phyloP scores from a whole-genome alignment of 306 rosid species.

The barrel medic (Medicago truncatula) region MtrunA17r5.0-ANR NC_053044.1:11420001-11420500 shows the following conservation, averaged over 20 bases:
- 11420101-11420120: slow-evolving; percentile 40
- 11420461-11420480: slow-evolving; percentile 31
- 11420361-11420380: not conserved
- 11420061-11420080: not conserved
- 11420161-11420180: slow-evolving; percentile 47
- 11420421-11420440: slow-evolving; percentile 62
- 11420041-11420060: not conserved
- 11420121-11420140: slow-evolving; percentile 32
- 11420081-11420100: slow-evolving; percentile 1
- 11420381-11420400: slow-evolving; percentile 38
- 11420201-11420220: slow-evolving; percentile 87
- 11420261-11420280: slow-evolving; percentile 45
- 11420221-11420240: slow-evolving; percentile 62
- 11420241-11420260: slow-evolving; percentile 40
- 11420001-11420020: not conserved
- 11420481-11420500: slow-evolving; percentile 72
- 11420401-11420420: slow-evolving; percentile 65
- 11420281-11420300: slow-evolving; percentile 51
- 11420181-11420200: slow-evolving; percentile 50
- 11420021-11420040: not conserved
- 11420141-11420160: slow-evolving; percentile 44
- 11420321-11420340: slow-evolving; percentile 45
- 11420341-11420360: slow-evolving; percentile 31
- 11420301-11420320: slow-evolving; percentile 55
- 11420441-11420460: slow-evolving; percentile 53